phyloP scores from a whole-genome alignment of 2,329 filamentous ascomycete genomes.

The Seiridium cupressi region DNA sequence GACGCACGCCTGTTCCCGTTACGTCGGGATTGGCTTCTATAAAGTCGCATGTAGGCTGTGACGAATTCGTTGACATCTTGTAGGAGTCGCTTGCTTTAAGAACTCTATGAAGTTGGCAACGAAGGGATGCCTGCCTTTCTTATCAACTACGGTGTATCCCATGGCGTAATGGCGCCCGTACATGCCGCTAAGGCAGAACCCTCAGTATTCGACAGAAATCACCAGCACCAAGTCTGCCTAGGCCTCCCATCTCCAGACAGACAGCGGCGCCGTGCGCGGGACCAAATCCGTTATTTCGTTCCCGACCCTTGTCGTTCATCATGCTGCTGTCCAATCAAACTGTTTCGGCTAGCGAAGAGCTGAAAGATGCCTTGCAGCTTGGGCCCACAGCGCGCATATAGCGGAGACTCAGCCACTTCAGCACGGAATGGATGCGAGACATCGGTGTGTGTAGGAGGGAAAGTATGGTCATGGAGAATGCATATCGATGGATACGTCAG shows the following conservation, averaged over 20 bases:
- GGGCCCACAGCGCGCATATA: not conserved
- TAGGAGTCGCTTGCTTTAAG: too few relatives aligned
- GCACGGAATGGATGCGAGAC: not conserved
- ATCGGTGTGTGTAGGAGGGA: not conserved
- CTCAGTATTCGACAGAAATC: not conserved
- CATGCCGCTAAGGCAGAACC: not conserved
- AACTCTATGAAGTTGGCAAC: too few relatives aligned
- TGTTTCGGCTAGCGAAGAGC: not conserved
- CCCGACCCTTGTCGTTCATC: not conserved
- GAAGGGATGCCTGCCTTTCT: too few relatives aligned
- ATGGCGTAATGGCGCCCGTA: too few relatives aligned
- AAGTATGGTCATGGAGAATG: not conserved
- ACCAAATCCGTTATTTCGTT: not conserved
- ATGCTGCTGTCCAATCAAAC: not conserved
- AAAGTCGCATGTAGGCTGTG: not conserved
- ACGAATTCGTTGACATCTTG: not conserved
- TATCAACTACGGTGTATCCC: too few relatives aligned
- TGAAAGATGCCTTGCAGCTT: constrained; percentile 1
- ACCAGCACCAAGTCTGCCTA: not conserved
- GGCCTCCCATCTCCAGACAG: not conserved
- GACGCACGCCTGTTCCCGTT: constrained; percentile 8
- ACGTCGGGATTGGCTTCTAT: constrained; percentile 38
- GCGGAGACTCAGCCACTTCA: not conserved
- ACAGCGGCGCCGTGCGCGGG: not conserved
- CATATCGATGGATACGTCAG: not conserved